Conservation (phyloP, 2,329 filamentous ascomycete species). For the Colletotrichum filicis region DNA sequence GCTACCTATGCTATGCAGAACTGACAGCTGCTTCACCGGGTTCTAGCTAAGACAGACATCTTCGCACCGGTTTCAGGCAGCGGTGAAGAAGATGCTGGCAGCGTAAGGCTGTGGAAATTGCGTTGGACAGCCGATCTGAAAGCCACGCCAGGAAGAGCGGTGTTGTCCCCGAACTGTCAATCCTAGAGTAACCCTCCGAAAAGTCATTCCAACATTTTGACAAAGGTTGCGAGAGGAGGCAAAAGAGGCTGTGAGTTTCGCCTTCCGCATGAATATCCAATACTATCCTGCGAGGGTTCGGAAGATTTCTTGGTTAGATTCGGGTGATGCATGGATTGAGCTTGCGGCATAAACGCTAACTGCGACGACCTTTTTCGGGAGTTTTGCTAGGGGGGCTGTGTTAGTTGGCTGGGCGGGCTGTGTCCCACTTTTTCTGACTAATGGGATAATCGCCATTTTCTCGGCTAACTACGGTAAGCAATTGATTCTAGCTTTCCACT, state of each 20-base stretch:
- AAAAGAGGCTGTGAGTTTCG: constrained; percentile 18
- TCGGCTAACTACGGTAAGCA: no score
- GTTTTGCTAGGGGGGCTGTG: no score
- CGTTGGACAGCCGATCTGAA: background rate
- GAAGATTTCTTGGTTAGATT: constrained; percentile 13
- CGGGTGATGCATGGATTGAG: constrained; percentile 27
- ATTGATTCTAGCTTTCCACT: no score
- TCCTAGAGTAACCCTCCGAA: background rate
- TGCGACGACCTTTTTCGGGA: constrained; percentile 16
- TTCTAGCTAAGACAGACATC: background rate
- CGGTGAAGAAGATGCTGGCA: constrained; percentile 2
- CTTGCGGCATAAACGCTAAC: constrained; percentile 12
- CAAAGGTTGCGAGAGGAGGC: background rate
- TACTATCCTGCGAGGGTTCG: constrained; percentile 2
- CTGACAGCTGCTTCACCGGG: constrained; percentile 24
- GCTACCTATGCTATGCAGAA: constrained; percentile 12
- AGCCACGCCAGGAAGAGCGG: background rate
- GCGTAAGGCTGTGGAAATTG: constrained; percentile 13
- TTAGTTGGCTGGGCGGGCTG: no score
- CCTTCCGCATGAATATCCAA: constrained; percentile 26
- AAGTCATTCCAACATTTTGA: background rate
- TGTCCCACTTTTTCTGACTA: no score
- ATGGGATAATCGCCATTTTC: no score
- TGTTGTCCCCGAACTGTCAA: background rate
- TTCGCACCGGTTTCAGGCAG: constrained; percentile 24